Evolutionary conservation across 2,329 filamentous ascomycete species (phyloP), one percentile per base, ranked within the genome.

Genomic region (Fulvia fulva): DNA sequence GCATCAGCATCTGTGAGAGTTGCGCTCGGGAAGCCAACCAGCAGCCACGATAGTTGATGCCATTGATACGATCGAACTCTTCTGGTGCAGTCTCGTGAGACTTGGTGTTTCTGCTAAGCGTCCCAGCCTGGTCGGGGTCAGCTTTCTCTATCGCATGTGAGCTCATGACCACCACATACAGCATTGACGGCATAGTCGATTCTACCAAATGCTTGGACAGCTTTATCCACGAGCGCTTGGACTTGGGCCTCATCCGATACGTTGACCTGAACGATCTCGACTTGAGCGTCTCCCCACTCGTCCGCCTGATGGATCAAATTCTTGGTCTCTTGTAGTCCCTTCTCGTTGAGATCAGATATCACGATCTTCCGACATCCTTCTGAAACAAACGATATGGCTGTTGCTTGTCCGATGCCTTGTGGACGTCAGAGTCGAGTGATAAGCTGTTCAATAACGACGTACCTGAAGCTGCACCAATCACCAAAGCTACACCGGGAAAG

Each of bases 181-280:
- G 71, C 75, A 65, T 80, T 80, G 34, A 78, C 73, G 19, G 75
- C 75, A 65, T 80, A 80, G 66, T 80, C 77, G 16, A 80, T 71
- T 4, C 77, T 68, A 0, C 74, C 74, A 55, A 76, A 78, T 14
- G 66, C 62, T 1, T 64, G 58, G 3, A 76, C 69, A 2, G 70
- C 67, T 4, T 51, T 63, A 3, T 69, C 67, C 52, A 80, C 67
- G 9, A 74, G 68, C 3, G 53, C 53, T 4, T 72, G 59, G 8
- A 80, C 68, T 4, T 75, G 67, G 1, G 66, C 63, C 26, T 74
- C 72, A 14, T 70, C 62, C 3, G 73, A 63, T 26, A 76, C 71
- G 62, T 80, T 76, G 1, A 72, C 70, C 12, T 63, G 55, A 9
- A 69, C 63, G 23, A 55, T 57, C 22, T 71, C 65, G 7, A 70